A percentile compares a stretch with the other conserved stretches of the same genome.
Evolutionary conservation across 2,329 filamentous ascomycete genomes (phyloP).

Genomic region (Monosporascus ibericus): DNA sequence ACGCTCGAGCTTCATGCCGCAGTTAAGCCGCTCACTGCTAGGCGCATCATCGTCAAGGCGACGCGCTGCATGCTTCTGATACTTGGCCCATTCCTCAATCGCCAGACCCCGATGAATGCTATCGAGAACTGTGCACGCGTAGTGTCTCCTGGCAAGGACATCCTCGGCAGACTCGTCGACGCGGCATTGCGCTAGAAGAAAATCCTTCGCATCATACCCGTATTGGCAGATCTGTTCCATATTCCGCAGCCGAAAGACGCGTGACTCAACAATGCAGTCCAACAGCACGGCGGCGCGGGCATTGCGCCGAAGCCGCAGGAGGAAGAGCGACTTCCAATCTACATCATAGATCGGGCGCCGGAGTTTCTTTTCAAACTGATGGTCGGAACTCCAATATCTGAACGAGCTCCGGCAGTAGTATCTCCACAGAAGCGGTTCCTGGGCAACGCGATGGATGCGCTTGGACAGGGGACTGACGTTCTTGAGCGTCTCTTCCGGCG

Average conservation of each 20-base stretch:
- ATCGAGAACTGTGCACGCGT: constrained; percentile 66
- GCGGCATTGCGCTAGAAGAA: constrained; percentile 60
- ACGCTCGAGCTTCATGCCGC: constrained; percentile 57
- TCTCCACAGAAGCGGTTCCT: constrained; percentile 74
- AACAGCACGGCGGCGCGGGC: constrained; percentile 47
- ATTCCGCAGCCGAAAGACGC: constrained; percentile 62
- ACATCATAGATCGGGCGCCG: constrained; percentile 46
- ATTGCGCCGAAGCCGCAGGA: constrained; percentile 49
- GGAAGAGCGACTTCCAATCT: constrained; percentile 70
- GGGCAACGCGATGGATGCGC: constrained; percentile 58
- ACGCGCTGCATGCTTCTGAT: constrained; percentile 27
- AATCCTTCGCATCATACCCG: constrained; percentile 87
- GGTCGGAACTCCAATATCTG: constrained; percentile 65
- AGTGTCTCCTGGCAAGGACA: constrained; percentile 69
- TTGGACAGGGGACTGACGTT: constrained; percentile 50
- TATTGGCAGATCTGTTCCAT: constrained; percentile 64
- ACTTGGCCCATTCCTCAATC: constrained; percentile 69
- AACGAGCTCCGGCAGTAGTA: constrained; percentile 65
- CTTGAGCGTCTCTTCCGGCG: constrained; percentile 46
- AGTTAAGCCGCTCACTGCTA: constrained; percentile 33
- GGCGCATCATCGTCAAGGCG: constrained; percentile 13
- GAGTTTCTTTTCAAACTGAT: constrained; percentile 55
- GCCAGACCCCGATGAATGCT: constrained; percentile 77
- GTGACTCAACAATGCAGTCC: constrained; percentile 63
- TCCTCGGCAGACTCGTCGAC: constrained; percentile 59